phyloP scores from a whole-genome alignment of 139 green algal genomes.

The Volvox africanus region DNA sequence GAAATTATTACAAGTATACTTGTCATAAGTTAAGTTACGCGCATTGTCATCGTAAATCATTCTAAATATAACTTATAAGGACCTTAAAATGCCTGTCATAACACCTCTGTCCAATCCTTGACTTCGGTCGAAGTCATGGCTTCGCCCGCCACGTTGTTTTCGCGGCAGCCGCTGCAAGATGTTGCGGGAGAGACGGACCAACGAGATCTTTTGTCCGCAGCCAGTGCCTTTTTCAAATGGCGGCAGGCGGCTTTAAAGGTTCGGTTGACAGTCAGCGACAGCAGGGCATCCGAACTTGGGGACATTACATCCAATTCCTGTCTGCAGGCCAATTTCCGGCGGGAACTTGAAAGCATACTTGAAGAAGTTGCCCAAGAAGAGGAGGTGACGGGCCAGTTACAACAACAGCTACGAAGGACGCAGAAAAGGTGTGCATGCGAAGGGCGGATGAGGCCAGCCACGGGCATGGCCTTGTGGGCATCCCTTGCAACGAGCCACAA shows the following conservation, averaged over 20 bases:
- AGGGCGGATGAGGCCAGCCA: too few species aligned
- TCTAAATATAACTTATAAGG: too few species aligned
- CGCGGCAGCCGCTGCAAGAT: not conserved
- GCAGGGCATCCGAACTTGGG: not conserved
- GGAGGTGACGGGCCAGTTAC: not conserved
- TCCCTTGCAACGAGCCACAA: too few species aligned
- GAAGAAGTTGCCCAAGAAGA: constrained; percentile 46
- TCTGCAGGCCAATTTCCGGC: constrained; percentile 40
- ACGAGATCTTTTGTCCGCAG: constrained; percentile 4
- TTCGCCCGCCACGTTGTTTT: not conserved
- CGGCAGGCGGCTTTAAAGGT: constrained; percentile 45
- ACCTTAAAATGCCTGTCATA: too few species aligned
- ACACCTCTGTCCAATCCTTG: not conserved
- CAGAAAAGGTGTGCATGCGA: constrained; percentile 40
- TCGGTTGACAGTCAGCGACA: not conserved
- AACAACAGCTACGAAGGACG: constrained; percentile 26
- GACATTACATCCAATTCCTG: not conserved
- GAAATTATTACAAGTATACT: too few species aligned
- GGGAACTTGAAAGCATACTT: constrained; percentile 36
- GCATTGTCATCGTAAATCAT: not conserved
- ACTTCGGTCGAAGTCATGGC: not conserved
- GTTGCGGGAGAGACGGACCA: not conserved
- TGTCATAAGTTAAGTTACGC: not conserved
- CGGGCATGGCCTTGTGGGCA: too few species aligned
- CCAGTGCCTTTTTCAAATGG: constrained; percentile 43